Evolutionary conservation across 148 eudicot species (phyloP), one percentile per base, ranked within the genome.

Genomic region (Amaranthus cruentus): DNA sequence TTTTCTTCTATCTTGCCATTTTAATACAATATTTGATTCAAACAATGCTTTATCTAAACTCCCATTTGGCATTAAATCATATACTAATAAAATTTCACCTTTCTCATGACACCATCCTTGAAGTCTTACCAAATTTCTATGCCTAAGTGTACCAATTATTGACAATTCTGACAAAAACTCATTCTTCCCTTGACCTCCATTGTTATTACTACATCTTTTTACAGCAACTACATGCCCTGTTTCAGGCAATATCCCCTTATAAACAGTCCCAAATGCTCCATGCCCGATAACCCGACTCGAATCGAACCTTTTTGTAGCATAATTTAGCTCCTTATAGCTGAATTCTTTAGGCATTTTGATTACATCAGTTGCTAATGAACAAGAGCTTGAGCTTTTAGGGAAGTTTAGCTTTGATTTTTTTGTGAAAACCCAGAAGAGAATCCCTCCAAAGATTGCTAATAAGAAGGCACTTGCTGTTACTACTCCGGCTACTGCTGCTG

Each of bases 31-130:
- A 59, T 88, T 85, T 1, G 93, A 86, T 72, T 91, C 96, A 47
- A 82, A 88, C 49, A 84, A 75, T 2, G 87, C 96, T 81, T 94
- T 94, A 42, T 94, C 98, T 62, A 94, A 84, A 53, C 91, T 87
- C 69, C 98, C 98, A 75, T 94, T 94, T 0, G 89, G 82, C 97
- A 94, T 91, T 2, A 85, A 68, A 54, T 94, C 98, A 47, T 94
- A 94, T 1, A 94, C 89, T 48, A 94, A 66, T 38, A 94, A 74
- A 61, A 90, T 85, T 49, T 91, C 97, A 0, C 93, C 97, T 57
- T 88, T 94, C 67, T 91, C 93, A 42, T 90, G 96, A 43, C 98
- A 94, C 93, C 93, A 94, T 18, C 98, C 98, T 77, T 87, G 97
- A 2, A 94, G 85, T 75, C 89, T 79, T 42, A 94, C 95, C 28